Evolutionary conservation across 2,329 filamentous ascomycete species (phyloP).

Genomic region (Ophiosphaerella narmari): DNA sequence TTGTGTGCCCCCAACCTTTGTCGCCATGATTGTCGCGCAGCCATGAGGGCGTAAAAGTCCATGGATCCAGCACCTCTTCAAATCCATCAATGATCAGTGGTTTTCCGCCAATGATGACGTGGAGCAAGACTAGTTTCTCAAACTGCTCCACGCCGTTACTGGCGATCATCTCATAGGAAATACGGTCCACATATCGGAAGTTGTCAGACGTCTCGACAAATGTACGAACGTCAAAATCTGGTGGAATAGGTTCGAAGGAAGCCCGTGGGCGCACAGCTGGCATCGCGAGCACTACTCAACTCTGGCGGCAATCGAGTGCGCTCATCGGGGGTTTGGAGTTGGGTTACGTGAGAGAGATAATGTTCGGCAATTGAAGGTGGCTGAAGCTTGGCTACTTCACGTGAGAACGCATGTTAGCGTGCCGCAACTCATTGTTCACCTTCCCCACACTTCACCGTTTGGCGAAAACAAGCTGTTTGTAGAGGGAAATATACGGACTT

Average conservation of each 20-base stretch:
- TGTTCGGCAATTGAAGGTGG: conserved; percentile 1
- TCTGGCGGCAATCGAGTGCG: conserved; percentile 2
- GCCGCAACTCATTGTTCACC: conserved; percentile 3
- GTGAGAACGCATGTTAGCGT: conserved; percentile 17
- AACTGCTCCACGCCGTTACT: conserved; percentile 77
- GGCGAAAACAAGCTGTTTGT: too few species aligned
- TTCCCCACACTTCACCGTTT: neutral
- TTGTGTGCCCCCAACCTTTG: conserved; percentile 64
- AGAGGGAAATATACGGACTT: too few species aligned
- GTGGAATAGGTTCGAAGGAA: conserved; percentile 88
- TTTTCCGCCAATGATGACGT: conserved; percentile 83
- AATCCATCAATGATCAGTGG: conserved; percentile 92
- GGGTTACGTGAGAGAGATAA: neutral
- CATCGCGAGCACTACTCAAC: conserved; percentile 58
- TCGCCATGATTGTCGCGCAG: conserved; percentile 76
- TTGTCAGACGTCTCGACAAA: conserved; percentile 81
- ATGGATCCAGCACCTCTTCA: conserved; percentile 72
- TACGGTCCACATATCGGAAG: conserved; percentile 83
- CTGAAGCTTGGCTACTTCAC: conserved; percentile 9
- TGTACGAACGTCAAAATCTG: conserved; percentile 75
- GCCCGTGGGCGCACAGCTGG: conserved; percentile 78
- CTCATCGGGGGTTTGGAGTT: neutral
- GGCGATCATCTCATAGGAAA: conserved; percentile 78
- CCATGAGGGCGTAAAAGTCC: conserved; percentile 82
- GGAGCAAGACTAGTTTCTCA: conserved; percentile 80